phyloP scores from a whole-genome alignment of 1,139 yeast species.

The Yamadazyma taylorii region DNA sequence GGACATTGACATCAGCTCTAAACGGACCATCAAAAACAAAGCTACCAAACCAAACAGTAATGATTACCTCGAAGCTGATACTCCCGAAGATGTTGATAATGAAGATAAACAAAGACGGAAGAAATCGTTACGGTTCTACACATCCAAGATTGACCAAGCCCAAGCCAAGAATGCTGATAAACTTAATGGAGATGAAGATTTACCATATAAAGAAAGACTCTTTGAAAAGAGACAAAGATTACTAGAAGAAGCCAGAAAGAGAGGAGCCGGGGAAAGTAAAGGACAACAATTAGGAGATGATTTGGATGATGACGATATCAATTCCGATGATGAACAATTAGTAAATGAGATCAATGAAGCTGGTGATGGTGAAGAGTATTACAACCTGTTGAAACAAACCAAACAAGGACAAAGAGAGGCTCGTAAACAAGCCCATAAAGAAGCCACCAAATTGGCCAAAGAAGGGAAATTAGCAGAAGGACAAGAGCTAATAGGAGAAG shows the following conservation, averaged over 20 bases:
- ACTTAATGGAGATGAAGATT: conserved; percentile 81
- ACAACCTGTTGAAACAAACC: conserved; percentile 48
- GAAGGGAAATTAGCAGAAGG: conserved; percentile 79
- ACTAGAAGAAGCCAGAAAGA: conserved; percentile 81
- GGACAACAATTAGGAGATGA: conserved; percentile 51
- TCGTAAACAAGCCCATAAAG: conserved; percentile 65
- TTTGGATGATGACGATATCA: conserved; percentile 51
- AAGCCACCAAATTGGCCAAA: conserved; percentile 77
- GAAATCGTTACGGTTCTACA: conserved; percentile 88
- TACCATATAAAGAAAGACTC: conserved; percentile 89
- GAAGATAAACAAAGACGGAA: conserved; percentile 85
- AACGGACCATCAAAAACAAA: conserved; percentile 42
- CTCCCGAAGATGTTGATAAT: conserved; percentile 71
- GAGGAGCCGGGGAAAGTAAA: conserved; percentile 54
- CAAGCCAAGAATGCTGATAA: conserved; percentile 52
- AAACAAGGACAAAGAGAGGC: conserved; percentile 49
- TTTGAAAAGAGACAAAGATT: conserved; percentile 88
- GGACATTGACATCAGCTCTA: conserved; percentile 49
- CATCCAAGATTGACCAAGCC: conserved; percentile 91
- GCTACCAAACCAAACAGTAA: conserved; percentile 22
- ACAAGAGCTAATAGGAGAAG: conserved; percentile 63
- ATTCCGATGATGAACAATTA: conserved; percentile 47
- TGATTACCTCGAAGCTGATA: conserved; percentile 65
- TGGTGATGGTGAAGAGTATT: conserved; percentile 45
- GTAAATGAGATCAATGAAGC: conserved; percentile 40